Base-by-base conservation (phyloP, 2,329 filamentous ascomycete species). In the Catunica adiposa region DNA sequence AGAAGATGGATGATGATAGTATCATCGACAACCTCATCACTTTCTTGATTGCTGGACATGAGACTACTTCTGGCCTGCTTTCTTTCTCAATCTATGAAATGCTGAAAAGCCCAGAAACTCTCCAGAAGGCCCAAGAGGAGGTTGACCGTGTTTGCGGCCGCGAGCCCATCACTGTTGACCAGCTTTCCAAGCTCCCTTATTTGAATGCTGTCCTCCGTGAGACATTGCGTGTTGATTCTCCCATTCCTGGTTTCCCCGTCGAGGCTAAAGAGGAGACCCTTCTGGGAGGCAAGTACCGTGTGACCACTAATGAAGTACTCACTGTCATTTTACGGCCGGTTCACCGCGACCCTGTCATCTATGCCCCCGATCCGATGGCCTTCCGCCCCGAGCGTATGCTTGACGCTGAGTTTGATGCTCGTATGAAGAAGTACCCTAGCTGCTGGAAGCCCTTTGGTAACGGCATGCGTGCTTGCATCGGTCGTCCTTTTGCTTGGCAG, bases 381-480 rank as follows among this genome's bases (percentile, higher is more conserved):
- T 89, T 85, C 68, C 74, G 72, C 55, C 84, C 85, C 0, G 84
- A 88, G 64, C 73, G 84, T 8, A 86, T 88, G 82, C 67, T 82
- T 0, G 80, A 85, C 40, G 82, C 81, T 14, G 73, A 76, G 23
- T 88, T 87, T 62, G 71, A 79, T 15, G 72, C 71, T 2, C 64
- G 81, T 22, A 76, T 79, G 58, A 76, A 77, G 25, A 71, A 85
- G 4, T 82, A 79, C 29, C 73, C 73, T 14, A 78, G 78, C 55
- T 73, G 74, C 31, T 84, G 79, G 80, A 84, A 85, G 67, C 83
- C 85, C 2, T 89, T 89, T 61, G 86, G 85, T 1, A 84, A 84
- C 57, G 84, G 84, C 1, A 72, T 76, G 60, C 71, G 85, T 54
- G 81, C 71, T 1, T 89, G 84, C 61, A 88, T 89, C 59, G 85